Evolutionary conservation across 2,329 filamentous ascomycete genomes (phyloP), one percentile per base, ranked within the genome.

Genomic region (Elsinoe necatrix): DNA sequence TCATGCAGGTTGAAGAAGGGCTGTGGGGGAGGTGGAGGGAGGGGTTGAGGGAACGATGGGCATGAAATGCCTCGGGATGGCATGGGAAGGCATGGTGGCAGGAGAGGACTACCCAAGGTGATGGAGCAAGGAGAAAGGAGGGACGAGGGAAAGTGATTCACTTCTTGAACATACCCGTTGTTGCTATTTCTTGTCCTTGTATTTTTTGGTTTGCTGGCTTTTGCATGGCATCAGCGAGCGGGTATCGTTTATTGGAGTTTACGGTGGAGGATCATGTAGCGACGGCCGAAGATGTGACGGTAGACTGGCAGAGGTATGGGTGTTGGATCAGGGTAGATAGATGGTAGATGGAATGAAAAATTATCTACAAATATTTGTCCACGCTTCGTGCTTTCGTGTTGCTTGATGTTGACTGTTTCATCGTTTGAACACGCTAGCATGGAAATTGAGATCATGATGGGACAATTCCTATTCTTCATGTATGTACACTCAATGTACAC

Each of bases 11-110:
- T 35, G 89, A 88, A 1, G 90, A 96, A 69, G 88, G 95, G 18
- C 80, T 98, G 18, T 97, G 96, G 72, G 83, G 85, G 14, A 82
- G 92, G 42, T 98, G 93, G 93, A 83, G 85, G 2, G 88, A 95
- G 58, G 90, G 89, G 1, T 74, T 97, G 64, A 83, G 84, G 61
- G 65, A 60, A 25, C 63, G 74, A 43, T 78, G 76, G 76, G 63
- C 65, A 20, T 45, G 55, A 62, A 11, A 11, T 6, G 34, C 34
- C 14, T 37, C 4, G 4, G 9, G 4, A 29, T 29, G 27, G 9
- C n/a, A n/a, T n/a, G n/a, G n/a, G n/a, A n/a, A n/a, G n/a, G n/a
- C n/a, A 29, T 29, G 27, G 9, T 29, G 9, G 27, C 9, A 29
- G 27, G 27, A 9, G 9, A 29, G 27, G 27, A n/a, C n/a, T n/a